Evolutionary conservation across 441 rosid species (phyloP), one percentile per base, ranked within the genome.

Genomic region (Erysimum cheiri): DNA sequence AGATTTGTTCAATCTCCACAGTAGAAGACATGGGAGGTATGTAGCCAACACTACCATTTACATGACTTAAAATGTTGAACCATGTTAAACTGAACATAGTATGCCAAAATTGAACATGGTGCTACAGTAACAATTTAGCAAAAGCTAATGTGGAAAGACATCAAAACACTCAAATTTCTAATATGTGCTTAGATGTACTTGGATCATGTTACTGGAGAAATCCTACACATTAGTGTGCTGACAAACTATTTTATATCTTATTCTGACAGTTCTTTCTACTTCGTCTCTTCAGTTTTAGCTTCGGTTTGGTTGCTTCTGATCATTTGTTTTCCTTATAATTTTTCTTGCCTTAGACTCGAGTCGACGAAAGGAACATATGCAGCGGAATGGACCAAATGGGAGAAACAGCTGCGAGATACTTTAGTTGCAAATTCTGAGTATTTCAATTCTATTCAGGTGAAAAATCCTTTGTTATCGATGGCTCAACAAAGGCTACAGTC

Each of bases 361-460:
- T 81, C 98, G 14, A 78, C 83, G 33, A 94, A 92, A 75, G 99
- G 98, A 61, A 60, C 97, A 43, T 92, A 87, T 75, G 84, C 80
- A 60, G 79, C 70, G 62, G 94, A 90, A 72, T 94, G 98, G 97
- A 72, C 73, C 53, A 84, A 85, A 70, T 94, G 98, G 99, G 99
- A 94, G 83, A 87, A 84, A 68, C 80, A 77, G 60, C 70, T 90
- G 74, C 84, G 91, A 4, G 81, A 82, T 48, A 75, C 74, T 69
- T 63, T 94, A 56, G 47, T 39, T 26, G 79, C 75, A 76, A 70
- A 86, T 78, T 77, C 89, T 12, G 83, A 92, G 69, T 85, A 87
- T 82, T 75, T 94, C 28, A 82, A 77, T 68, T 86, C 87, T 80
- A 65, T 92, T 77, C 99, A 92, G 97, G 97, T 91, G 60, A 40